These are phyloP conservation scores for Trypethelium eluteriae DNA, from an alignment of 495 filamentous ascomycete genomes.

Conservation along the genomic window DNA sequence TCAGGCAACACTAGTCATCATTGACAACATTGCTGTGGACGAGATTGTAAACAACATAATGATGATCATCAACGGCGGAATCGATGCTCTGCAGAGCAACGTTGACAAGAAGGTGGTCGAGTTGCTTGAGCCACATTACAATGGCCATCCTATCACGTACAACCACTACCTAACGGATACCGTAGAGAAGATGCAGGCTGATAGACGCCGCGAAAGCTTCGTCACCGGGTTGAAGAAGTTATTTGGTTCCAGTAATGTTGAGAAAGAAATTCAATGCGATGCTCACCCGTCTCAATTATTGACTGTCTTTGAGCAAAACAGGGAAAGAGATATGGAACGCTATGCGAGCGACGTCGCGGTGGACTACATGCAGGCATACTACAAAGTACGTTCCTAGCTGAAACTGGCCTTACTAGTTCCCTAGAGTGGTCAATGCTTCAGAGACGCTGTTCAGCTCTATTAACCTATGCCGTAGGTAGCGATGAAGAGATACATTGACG, in stretches of 20 bases:
- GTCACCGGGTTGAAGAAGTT: constrained; percentile 3
- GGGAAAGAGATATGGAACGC: constrained; percentile 18
- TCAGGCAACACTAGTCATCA: background rate
- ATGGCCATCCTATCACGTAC: constrained; percentile 24
- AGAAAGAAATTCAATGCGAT: background rate
- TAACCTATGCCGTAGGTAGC: constrained; percentile 13
- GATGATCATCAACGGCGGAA: background rate
- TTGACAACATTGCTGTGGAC: background rate
- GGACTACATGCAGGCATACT: constrained; percentile 20
- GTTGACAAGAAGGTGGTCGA: constrained; percentile 5
- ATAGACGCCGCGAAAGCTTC: background rate
- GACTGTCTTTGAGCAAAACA: constrained; percentile 6
- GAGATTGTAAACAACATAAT: background rate
- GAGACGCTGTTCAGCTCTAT: background rate
- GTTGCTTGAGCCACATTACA: constrained; percentile 1
- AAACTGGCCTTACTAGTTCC: background rate
- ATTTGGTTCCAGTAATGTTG: background rate
- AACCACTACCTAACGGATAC: constrained; percentile 25
- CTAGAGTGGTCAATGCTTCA: background rate
- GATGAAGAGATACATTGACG: constrained; percentile 23
- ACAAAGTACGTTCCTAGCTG: constrained; percentile 21
- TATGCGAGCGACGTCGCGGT: constrained; percentile 11
- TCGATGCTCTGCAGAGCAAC: background rate
- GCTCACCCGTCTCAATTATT: background rate
- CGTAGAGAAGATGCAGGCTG: constrained; percentile 16